phyloP scores from a whole-genome alignment of 2,329 filamentous ascomycete species.

The Leptographium procerum region DNA sequence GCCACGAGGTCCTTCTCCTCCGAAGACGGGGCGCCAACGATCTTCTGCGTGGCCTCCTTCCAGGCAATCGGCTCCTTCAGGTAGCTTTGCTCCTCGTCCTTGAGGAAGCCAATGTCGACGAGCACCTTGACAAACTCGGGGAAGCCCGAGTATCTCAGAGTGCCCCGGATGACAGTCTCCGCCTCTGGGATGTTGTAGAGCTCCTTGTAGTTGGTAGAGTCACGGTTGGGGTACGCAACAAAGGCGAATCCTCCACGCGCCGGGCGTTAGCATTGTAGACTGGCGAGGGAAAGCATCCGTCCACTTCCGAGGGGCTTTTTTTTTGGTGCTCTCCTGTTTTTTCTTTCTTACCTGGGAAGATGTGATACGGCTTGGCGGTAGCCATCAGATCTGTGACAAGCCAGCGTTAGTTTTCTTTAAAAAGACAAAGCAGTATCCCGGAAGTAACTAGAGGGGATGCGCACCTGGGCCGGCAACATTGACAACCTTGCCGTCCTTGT shows the following conservation, averaged over 20 bases:
- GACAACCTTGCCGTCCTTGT: conserved; percentile 65
- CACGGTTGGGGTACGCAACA: conserved; percentile 90
- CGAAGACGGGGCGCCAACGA: conserved; percentile 57
- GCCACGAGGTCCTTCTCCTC: conserved; percentile 58
- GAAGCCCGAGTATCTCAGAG: conserved; percentile 80
- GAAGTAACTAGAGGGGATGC: not conserved
- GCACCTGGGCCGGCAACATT: conserved; percentile 40
- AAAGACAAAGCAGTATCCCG: not conserved
- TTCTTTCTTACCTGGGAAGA: conserved; percentile 49
- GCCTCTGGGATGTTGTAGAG: conserved; percentile 88
- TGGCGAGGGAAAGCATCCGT: too few species aligned
- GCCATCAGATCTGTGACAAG: conserved; percentile 58
- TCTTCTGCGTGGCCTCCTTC: conserved; percentile 73
- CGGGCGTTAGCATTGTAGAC: not conserved
- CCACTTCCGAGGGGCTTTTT: too few species aligned
- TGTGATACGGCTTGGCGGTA: conserved; percentile 78
- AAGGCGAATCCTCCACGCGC: conserved; percentile 57
- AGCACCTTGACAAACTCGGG: conserved; percentile 80
- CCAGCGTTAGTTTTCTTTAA: not conserved
- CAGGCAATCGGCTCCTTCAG: conserved; percentile 61
- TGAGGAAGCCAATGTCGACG: conserved; percentile 82
- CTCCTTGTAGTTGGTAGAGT: conserved; percentile 78
- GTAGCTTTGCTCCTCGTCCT: conserved; percentile 53
- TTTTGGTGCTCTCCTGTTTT: not conserved
- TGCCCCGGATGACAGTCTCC: conserved; percentile 70